A percentile compares a stretch with the other conserved stretches of the same genome.
These are phyloP conservation scores for Glaciozyma antarctica DNA, from an alignment of 768 basidiomycete species.

Conservation along the genomic window DNA sequence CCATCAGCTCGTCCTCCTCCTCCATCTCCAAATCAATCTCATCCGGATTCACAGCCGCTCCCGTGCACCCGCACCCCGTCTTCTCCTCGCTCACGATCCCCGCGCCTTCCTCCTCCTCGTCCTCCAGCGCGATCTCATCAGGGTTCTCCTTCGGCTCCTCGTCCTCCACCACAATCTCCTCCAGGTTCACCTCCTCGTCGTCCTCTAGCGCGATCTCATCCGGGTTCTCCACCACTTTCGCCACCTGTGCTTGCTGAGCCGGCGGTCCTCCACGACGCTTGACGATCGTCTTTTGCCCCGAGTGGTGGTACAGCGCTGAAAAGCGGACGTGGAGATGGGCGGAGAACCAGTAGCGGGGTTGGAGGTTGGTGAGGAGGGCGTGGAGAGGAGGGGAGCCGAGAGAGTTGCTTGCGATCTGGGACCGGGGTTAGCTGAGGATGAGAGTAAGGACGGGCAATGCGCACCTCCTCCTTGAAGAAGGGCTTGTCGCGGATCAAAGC, in stretches of 20 bases:
- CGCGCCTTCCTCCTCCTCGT: slow-evolving; percentile 8
- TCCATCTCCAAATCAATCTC: slow-evolving; percentile 47
- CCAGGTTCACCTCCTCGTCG: slow-evolving; percentile 34
- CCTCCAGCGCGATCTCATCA: slow-evolving; percentile 33
- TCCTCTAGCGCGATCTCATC: slow-evolving; percentile 40
- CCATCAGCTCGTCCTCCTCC: slow-evolving; percentile 20
- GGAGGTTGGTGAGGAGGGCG: slow-evolving; percentile 59
- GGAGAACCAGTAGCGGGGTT: slow-evolving; percentile 82
- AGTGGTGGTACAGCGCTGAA: slow-evolving; percentile 49
- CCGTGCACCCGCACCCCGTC: not conserved
- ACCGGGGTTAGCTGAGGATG: not conserved
- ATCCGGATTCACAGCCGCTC: slow-evolving; percentile 40
- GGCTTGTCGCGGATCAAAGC: slow-evolving; percentile 64
- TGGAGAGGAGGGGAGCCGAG: slow-evolving; percentile 83
- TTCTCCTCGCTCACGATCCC: slow-evolving; percentile 25
- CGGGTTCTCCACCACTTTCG: slow-evolving; percentile 33
- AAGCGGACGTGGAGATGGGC: slow-evolving; percentile 85
- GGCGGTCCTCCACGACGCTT: slow-evolving; percentile 5
- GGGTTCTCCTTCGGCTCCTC: not conserved
- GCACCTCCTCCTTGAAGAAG: slow-evolving; percentile 58
- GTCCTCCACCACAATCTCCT: slow-evolving; percentile 3
- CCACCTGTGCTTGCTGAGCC: slow-evolving; percentile 3
- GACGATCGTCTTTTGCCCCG: slow-evolving; percentile 23
- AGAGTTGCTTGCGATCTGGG: slow-evolving; percentile 49
- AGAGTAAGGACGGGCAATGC: not conserved